Evolutionary conservation across 768 basidiomycete genomes (phyloP), one percentile per base, ranked within the genome.

Genomic region (Mycena vitilis): DNA sequence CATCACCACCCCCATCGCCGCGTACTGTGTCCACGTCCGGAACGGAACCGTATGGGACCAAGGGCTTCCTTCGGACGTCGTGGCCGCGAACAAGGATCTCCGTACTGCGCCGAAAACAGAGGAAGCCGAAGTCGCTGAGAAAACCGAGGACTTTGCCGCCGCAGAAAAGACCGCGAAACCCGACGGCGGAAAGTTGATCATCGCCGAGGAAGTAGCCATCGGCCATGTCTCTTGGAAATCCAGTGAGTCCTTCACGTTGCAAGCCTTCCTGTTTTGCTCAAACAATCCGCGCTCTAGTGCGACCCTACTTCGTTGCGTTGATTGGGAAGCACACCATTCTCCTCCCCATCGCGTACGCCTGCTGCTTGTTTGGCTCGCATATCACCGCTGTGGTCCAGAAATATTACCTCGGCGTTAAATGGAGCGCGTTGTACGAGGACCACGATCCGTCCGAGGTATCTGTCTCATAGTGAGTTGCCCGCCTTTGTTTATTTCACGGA

Each of bases 181-280:
- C 4, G 40, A 59, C 45, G 57, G 57, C 11, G 55, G 55, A 42
- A 59, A 59, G n/a, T 18, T 59, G 25, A 59, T 59, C 10, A 36
- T 59, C 25, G 30, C 57, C 2, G 44, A 45, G 57, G 57, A 59
- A 23, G 57, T 59, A 15, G 57, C 57, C 10, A 45, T 59, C 57
- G 57, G 57, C 13, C 57, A 59, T 44, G 42, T 59, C 22, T 59
- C 57, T 20, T 59, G 57, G 57, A 59, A 45, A 10, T 44, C 57
- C 5, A 59, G 57, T 59, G 8, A 22, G 57, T 59, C 18, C 47
- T 59, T 42, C 16, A 23, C 44, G 6, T 7, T 45, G 2, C 44
- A 18, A 13, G 25, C 13, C 30, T 1, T 45, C 3, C 12, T 30
- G 16, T 38, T 42, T 25, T 34, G 45, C 42, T 59, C n/a, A 11